These are phyloP conservation scores for Phoma sp. DNA, from an alignment of 2,329 filamentous ascomycete genomes.

Conservation along the genomic window DNA sequence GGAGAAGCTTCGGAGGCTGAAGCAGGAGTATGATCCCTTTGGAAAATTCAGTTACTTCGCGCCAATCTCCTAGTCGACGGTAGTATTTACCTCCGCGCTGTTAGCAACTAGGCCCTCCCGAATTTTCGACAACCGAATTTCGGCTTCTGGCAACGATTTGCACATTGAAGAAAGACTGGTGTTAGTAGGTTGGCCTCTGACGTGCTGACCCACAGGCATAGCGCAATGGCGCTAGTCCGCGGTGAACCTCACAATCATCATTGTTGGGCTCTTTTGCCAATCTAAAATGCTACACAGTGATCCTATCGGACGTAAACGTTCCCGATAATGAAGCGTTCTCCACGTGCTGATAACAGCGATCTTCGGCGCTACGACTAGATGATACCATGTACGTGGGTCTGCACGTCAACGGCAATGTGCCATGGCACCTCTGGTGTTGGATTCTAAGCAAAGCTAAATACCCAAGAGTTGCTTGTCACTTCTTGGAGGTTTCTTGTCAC, in stretches of 20 bases:
- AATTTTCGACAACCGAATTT: not conserved
- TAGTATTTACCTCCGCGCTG: not conserved
- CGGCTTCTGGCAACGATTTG: not conserved
- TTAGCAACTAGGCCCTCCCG: not conserved
- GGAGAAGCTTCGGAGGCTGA: conserved; percentile 41
- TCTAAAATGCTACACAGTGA: not conserved
- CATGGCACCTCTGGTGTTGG: not conserved
- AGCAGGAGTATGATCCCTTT: conserved; percentile 45
- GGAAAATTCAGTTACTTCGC: conserved; percentile 39
- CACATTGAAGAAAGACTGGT: not conserved
- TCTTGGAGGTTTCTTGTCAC: not conserved
- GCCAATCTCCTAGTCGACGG: conserved; percentile 21
- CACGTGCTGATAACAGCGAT: conserved; percentile 9
- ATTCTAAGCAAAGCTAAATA: conserved; percentile 2
- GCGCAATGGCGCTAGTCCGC: conserved; percentile 16
- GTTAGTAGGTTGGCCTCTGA: conserved; percentile 8
- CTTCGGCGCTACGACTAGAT: conserved; percentile 9
- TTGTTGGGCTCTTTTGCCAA: not conserved
- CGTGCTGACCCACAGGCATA: conserved; percentile 21
- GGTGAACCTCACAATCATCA: not conserved
- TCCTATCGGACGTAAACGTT: not conserved
- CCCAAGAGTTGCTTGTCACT: not conserved
- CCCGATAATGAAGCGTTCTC: not conserved
- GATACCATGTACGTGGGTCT: conserved; percentile 20
- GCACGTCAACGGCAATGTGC: conserved; percentile 11